Evolutionary conservation across 2,329 filamentous ascomycete genomes (phyloP), one percentile per base, ranked within the genome.

Genomic region (Neonectria coccinea): DNA sequence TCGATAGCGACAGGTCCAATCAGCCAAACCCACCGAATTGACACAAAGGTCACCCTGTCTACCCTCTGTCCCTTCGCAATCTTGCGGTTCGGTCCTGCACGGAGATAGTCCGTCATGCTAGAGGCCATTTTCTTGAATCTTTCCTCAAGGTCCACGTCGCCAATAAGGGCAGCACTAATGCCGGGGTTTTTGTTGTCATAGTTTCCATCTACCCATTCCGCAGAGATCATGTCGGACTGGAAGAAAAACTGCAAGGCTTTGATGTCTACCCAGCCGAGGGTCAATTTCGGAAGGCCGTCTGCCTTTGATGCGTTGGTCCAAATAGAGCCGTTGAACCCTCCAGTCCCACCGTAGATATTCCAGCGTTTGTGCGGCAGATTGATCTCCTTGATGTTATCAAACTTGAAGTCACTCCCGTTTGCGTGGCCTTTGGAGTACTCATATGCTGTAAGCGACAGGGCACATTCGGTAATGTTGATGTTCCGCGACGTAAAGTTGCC

Each of bases 391-490:
- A 36, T 31, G 2, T 29, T 22, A 5, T 20, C 45, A 22, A 66
- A 64, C 2, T 7, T 9, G 14, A 68, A 64, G 9, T 5, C 42
- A 4, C 48, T 68, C n/a, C 64, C 66, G n/a, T 66, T 66, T 42
- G 56, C 53, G 2, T 12, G 22, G 11, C 53, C 48, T 2, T 59
- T 33, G 1, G 39, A 56, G 39, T 61, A 66, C n/a, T 50, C 33
- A 36, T 64, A 66, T 0, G 56, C 59, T 0, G 64, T 47, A 16
- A 57, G 29, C 2, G 31, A 47, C 1, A 64, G 33, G 16, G 31
- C 12, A 11, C 64, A 68, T 16, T 66, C 63, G 0, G 66, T 68
- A 9, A 68, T 16, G 44, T 66, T 68, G 22, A 56, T 25, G 3
- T 59, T 16, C 6, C 1, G 16, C 11, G 59, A 9, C 7, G 54